A percentile compares a stretch with the other conserved stretches of the same genome.
phyloP scores from a whole-genome alignment of 2,329 filamentous ascomycete species.

The Cladorrhinum sp. region DNA sequence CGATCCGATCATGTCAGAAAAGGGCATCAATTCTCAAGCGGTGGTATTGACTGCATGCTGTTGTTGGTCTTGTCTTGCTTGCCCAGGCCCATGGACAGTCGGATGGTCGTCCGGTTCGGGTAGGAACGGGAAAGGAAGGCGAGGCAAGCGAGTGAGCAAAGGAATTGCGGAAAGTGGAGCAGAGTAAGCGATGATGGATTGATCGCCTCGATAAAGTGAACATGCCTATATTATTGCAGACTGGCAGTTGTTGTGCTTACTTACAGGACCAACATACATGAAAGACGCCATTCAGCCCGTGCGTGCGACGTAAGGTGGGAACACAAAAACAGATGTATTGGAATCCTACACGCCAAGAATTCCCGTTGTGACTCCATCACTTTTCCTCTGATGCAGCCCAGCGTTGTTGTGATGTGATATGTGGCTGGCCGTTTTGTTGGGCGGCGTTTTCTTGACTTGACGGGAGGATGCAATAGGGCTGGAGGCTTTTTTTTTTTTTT shows the following conservation, averaged over 20 bases:
- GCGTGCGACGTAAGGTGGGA: not conserved
- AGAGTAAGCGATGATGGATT: not conserved
- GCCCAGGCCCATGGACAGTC: too few relatives aligned
- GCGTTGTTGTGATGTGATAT: not conserved
- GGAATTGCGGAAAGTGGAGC: not conserved
- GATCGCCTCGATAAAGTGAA: not conserved
- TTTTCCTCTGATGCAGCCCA: not conserved
- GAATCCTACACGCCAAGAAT: not conserved
- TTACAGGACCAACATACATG: not conserved
- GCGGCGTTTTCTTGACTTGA: not conserved
- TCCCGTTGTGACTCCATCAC: too few relatives aligned
- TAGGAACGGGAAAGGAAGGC: too few relatives aligned
- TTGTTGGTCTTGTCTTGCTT: too few relatives aligned
- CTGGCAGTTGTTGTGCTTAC: not conserved
- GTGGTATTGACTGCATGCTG: too few relatives aligned
- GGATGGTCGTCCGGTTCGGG: not conserved
- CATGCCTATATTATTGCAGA: not conserved
- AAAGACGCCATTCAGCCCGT: not conserved
- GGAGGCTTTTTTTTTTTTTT: too few relatives aligned
- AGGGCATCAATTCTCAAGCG: not conserved
- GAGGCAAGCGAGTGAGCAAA: too few relatives aligned
- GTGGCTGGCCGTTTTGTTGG: not conserved
- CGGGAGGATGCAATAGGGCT: not conserved
- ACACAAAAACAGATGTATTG: not conserved
- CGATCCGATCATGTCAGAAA: not conserved